phyloP scores from a whole-genome alignment of 176 grass and related monocot species.

The Coix lacrymajobi region DNA sequence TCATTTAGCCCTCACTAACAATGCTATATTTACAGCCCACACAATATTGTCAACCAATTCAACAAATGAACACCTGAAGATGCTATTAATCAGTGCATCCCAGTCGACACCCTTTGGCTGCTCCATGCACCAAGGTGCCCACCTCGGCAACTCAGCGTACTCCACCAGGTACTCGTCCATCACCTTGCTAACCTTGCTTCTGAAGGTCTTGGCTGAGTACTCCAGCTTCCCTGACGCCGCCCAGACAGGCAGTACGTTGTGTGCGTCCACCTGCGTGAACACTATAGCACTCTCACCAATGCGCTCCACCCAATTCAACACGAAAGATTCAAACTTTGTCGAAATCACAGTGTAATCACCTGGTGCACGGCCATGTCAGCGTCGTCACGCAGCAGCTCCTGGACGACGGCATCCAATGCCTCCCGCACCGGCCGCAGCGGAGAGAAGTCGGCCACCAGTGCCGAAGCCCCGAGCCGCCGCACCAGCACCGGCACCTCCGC shows the following conservation, averaged over 20 bases:
- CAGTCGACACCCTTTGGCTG: conserved; percentile 48
- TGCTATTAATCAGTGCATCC: conserved; percentile 49
- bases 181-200: conserved; percentile 60
- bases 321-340: neutral
- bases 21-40: neutral
- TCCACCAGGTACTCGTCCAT: conserved; percentile 73
- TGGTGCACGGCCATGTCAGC: conserved; percentile 50
- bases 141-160: conserved; percentile 39
- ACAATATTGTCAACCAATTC: neutral
- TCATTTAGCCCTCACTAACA: neutral
- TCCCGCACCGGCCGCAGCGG: conserved; percentile 59
- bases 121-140: conserved; percentile 42
- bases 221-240: conserved; percentile 65
- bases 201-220: conserved; percentile 76
- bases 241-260: conserved; percentile 87
- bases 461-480: conserved; percentile 51
- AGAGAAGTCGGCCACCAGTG: conserved; percentile 77
- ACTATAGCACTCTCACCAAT: neutral
- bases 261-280: conserved; percentile 63
- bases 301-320: neutral
- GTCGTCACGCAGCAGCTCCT: conserved; percentile 14
- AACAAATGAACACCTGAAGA: conserved; percentile 34
- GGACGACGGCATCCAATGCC: conserved; percentile 47
- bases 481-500: conserved; percentile 49
- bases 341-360: conserved; percentile 12